Conservation (phyloP, 2,329 filamentous ascomycete genomes). For the Teratosphaeria nubilosa region DNA sequence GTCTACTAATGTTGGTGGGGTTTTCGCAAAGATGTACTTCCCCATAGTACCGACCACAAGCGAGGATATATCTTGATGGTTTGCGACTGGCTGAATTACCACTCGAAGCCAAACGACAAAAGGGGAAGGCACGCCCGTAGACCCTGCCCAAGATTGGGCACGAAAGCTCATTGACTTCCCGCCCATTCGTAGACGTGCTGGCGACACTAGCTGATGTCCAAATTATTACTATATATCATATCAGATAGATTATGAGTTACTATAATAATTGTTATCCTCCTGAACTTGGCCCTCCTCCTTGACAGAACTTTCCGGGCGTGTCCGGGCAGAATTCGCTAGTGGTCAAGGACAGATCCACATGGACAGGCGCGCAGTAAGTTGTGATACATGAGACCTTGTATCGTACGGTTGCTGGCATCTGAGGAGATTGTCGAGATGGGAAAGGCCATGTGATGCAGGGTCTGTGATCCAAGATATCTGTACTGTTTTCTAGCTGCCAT, state of each 20-base stretch:
- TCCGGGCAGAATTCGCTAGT: no score
- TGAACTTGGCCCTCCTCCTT: no score
- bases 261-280: not conserved
- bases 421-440: no score
- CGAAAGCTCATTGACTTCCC: not conserved
- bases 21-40: not conserved
- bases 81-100: not conserved
- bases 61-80: not conserved
- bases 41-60: not conserved
- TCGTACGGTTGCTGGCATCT: no score
- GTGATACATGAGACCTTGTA: no score
- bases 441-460: not conserved
- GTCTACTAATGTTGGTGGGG: not conserved
- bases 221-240: not conserved
- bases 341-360: no score
- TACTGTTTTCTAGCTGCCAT: not conserved
- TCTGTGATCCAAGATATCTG: not conserved
- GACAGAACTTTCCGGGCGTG: no score
- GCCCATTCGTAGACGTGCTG: not conserved
- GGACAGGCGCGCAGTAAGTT: no score
- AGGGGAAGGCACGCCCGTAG: not conserved
- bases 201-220: not conserved
- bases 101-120: not conserved
- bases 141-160: not conserved
- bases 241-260: not conserved